Evolutionary conservation across 345 rosid genomes (phyloP).

Genomic region (Anacardium occidentale): DNA sequence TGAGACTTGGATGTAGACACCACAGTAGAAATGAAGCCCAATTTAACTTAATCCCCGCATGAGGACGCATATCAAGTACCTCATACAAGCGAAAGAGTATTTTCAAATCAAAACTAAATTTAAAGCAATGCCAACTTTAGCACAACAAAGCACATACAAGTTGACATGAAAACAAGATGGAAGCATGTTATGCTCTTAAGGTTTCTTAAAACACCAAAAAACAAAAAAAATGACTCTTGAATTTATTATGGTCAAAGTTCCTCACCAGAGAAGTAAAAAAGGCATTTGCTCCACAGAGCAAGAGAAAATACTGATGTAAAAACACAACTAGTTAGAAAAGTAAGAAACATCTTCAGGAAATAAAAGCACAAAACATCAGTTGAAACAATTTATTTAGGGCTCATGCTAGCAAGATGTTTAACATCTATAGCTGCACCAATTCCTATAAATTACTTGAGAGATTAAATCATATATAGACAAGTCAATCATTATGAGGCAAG

Average conservation of each 20-base stretch:
- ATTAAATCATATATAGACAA: slow-evolving; percentile 1
- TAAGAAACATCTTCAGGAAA: background rate
- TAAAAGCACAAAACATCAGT: background rate
- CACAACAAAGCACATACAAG: background rate
- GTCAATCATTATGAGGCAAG: background rate
- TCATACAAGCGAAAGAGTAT: background rate
- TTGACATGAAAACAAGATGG: background rate
- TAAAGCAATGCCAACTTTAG: too few species aligned
- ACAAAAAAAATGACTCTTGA: background rate
- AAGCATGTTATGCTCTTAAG: background rate
- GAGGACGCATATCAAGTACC: background rate
- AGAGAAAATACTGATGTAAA: background rate
- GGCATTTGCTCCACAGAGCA: background rate
- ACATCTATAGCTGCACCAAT: background rate
- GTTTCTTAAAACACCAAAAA: background rate
- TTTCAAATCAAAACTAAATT: background rate
- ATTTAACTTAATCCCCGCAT: background rate
- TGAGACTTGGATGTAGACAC: background rate
- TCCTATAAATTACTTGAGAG: background rate
- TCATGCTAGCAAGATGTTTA: background rate
- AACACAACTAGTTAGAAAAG: background rate
- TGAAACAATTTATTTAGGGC: background rate
- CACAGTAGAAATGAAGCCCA: background rate
- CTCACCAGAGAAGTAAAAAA: too few species aligned
- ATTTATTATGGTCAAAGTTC: background rate